phyloP scores from a whole-genome alignment of 2,329 filamentous ascomycete genomes.

The Trichoderma cornu-damae region DNA sequence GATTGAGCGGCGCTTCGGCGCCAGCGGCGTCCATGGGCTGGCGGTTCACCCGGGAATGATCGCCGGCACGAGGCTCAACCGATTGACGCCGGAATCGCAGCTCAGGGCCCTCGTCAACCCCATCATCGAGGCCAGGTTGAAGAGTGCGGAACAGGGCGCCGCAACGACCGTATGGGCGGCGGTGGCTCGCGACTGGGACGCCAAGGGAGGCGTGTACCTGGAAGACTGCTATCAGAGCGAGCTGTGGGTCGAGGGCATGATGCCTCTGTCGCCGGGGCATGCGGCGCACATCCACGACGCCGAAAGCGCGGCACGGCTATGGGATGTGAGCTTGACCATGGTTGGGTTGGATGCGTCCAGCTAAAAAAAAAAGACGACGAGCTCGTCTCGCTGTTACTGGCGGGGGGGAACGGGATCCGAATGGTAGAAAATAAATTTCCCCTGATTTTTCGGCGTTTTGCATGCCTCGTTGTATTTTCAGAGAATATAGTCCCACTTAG shows the following conservation, averaged over 20 bases:
- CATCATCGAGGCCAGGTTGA: not conserved
- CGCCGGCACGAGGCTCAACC: conserved; percentile 3
- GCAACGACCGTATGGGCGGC: conserved; percentile 7
- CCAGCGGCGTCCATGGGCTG: conserved; percentile 34
- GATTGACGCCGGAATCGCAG: not conserved
- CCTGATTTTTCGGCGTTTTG: no score
- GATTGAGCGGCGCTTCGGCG: conserved; percentile 43
- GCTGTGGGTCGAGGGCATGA: not conserved
- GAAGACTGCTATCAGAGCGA: conserved; percentile 13
- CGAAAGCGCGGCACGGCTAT: not conserved
- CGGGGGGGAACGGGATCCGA: no score
- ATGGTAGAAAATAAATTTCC: no score
- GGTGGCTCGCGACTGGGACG: not conserved
- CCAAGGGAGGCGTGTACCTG: not conserved
- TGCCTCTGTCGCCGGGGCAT: conserved; percentile 1
- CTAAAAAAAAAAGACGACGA: no score
- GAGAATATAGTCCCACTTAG: no score
- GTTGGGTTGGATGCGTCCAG: not conserved
- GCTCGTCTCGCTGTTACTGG: not conserved
- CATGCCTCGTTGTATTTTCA: no score
- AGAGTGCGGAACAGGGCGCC: conserved; percentile 2
- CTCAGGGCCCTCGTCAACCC: not conserved
- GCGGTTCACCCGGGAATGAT: conserved; percentile 9
- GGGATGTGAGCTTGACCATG: conserved; percentile 2
- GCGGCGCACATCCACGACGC: not conserved